Percentiles rank a stretch among this genome's conserved stretches.
phyloP scores from a whole-genome alignment of 148 eudicot genomes.

The Vaccinium macrocarpon region DNA sequence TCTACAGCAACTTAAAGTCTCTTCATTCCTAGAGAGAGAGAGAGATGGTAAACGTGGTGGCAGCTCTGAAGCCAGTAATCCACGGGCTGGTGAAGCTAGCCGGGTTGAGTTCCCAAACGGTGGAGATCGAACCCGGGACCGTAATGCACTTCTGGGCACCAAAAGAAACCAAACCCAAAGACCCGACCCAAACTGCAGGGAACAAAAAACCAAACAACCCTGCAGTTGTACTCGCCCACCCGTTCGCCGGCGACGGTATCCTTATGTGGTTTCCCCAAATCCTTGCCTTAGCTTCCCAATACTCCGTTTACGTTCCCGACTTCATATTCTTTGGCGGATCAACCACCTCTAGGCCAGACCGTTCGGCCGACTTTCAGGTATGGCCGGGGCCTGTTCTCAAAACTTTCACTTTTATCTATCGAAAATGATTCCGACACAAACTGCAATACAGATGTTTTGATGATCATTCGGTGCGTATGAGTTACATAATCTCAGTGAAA shows the following conservation, averaged over 20 bases:
- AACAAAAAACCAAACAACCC: slow-evolving; percentile 20
- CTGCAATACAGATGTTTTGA: too few species aligned
- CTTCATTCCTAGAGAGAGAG: background rate
- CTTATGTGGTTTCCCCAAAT: slow-evolving; percentile 47
- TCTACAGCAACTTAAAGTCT: too few species aligned
- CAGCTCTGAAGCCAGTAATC: slow-evolving; percentile 20
- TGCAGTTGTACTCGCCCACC: slow-evolving; percentile 38
- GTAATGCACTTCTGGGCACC: slow-evolving; percentile 46
- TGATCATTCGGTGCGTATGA: too few species aligned
- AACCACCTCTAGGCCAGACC: background rate
- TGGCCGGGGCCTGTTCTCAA: background rate
- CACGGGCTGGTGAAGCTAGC: slow-evolving; percentile 26
- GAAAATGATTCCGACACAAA: too few species aligned
- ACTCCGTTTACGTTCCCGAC: slow-evolving; percentile 47
- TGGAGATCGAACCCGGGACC: slow-evolving; percentile 47
- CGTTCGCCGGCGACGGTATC: slow-evolving; percentile 42
- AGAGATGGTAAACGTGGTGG: slow-evolving; percentile 36
- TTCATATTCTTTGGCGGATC: slow-evolving; percentile 43
- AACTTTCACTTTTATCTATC: too few species aligned
- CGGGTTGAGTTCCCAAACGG: slow-evolving; percentile 29
- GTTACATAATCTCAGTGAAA: too few species aligned
- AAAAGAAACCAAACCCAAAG: too few species aligned
- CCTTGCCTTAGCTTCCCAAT: slow-evolving; percentile 24
- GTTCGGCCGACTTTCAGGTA: slow-evolving; percentile 37
- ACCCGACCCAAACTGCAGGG: background rate